Evolutionary conservation across 148 eudicot species (phyloP).

Genomic region (Pouteria glomerata): DNA sequence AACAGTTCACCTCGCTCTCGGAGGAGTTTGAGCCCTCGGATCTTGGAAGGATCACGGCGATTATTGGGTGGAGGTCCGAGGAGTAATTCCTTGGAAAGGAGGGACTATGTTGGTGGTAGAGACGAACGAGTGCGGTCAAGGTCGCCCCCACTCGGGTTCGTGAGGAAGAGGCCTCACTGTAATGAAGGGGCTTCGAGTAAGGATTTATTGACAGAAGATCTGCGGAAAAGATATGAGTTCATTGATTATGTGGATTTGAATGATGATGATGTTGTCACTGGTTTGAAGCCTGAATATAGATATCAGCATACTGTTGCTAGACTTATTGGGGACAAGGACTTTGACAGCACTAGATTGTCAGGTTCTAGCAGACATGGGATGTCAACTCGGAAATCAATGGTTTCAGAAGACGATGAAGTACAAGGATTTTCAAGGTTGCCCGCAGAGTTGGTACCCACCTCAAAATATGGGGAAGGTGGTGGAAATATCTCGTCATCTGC

Average conservation of each 20-base stretch:
- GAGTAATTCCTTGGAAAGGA: constrained; percentile 17
- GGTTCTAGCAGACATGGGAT: constrained; percentile 14
- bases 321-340: constrained; percentile 13
- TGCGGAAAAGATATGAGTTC: constrained; percentile 10
- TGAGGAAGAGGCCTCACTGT: constrained; percentile 5
- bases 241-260: constrained; percentile 15
- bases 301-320: constrained; percentile 12
- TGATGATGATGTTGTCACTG: background rate
- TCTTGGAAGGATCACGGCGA: background rate
- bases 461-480: constrained; percentile 20
- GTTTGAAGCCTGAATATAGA: background rate
- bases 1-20: background rate
- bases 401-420: constrained; percentile 15
- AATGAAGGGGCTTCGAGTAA: constrained; percentile 6
- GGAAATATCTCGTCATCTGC: constrained; percentile 17
- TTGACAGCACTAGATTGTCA: constrained; percentile 19
- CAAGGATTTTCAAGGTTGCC: constrained; percentile 10
- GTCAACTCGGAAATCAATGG: constrained; percentile 10
- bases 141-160: constrained; percentile 13
- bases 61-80: background rate
- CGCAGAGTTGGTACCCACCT: constrained; percentile 15
- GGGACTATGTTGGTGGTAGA: constrained; percentile 11
- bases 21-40: constrained; percentile 18
- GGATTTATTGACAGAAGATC: background rate
- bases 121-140: constrained; percentile 1